Conservation (phyloP, 176 grass and related monocot species). For the Triticum monococcum region DNA sequence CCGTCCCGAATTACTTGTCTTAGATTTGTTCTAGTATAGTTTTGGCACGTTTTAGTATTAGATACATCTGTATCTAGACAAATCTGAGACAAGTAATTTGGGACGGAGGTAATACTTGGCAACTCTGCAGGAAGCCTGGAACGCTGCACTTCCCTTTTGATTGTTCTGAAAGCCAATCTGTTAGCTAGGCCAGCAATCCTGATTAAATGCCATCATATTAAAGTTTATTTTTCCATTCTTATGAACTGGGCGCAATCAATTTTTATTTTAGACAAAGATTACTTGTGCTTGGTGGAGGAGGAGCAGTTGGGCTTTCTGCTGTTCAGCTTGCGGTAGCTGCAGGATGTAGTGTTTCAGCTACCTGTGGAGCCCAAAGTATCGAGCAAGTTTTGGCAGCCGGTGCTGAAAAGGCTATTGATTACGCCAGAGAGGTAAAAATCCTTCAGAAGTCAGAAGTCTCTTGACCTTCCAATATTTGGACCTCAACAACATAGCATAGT, state of each 20-base stretch:
- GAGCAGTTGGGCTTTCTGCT: conserved; percentile 84
- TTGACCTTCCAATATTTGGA: conserved; percentile 17
- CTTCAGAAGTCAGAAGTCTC: conserved; percentile 5
- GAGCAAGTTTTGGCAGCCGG: conserved; percentile 63
- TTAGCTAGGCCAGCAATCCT: background rate
- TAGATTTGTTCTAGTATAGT: no score
- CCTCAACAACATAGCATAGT: background rate
- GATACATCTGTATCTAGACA: no score
- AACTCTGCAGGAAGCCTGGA: background rate
- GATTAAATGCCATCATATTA: conserved; percentile 13
- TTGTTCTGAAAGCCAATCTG: background rate
- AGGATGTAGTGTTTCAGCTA: conserved; percentile 70
- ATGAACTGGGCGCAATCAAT: background rate
- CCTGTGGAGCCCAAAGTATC: conserved; percentile 83
- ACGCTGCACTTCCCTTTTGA: background rate
- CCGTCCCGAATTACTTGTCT: no score
- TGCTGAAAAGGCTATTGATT: conserved; percentile 94
- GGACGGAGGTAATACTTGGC: background rate
- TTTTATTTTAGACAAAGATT: conserved; percentile 68
- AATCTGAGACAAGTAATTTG: no score
- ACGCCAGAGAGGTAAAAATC: conserved; percentile 69
- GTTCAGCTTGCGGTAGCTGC: conserved; percentile 78
- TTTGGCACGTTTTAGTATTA: no score
- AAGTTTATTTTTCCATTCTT: background rate
- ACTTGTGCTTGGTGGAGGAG: conserved; percentile 93